Evolutionary conservation across 495 filamentous ascomycete genomes (phyloP), one percentile per base, ranked within the genome.

Genomic region (Penicilliopsis zonata): DNA sequence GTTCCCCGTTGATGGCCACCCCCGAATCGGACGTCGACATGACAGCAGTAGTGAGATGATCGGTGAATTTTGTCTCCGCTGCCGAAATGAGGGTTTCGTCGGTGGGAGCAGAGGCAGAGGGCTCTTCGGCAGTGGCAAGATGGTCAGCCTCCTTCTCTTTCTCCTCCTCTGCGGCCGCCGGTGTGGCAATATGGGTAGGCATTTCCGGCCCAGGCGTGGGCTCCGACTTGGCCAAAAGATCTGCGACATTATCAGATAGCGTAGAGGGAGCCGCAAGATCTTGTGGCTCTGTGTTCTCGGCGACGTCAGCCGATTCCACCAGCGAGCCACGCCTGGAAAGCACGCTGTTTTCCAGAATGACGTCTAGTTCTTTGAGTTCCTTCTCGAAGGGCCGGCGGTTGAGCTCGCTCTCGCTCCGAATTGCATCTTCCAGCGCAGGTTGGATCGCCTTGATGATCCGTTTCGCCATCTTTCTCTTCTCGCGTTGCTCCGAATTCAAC

Each of bases 371-470:
- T 36, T 76, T 73, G 18, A 81, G 54, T 30, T 81, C 71, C 21
- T 69, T 68, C 33, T 87, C 82, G 31, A 73, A 74, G 6, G 79
- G 65, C 42, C 71, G 76, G 35, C 74, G 65, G 34, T 63, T 74
- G 6, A 94, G 61, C 27, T 92, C 85, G 24, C 78, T 75, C 52
- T 96, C 88, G 22, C 81, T 82, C 31, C 70, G 67, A 26, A 81
- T 59, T 2, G 85, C 84, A 28, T 77, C 72, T 50, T 93, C 83
- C 5, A 94, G 59, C 23, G 73, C 66, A 12, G 74, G 72, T 48
- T 90, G 80, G 15, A 94, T 68, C 3, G 74, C 70, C 52, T 82
- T 85, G 37, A 94, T 66, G 31, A 95, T 86, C 26, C 83, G 69
- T 50, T 88, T 93, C 9, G 80, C 88, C 17, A 84, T 59, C 45